Percentiles rank a stretch among this genome's conserved stretches.
Conservation (phyloP, 2,329 filamentous ascomycete genomes). For the Fusarium compactum region DNA sequence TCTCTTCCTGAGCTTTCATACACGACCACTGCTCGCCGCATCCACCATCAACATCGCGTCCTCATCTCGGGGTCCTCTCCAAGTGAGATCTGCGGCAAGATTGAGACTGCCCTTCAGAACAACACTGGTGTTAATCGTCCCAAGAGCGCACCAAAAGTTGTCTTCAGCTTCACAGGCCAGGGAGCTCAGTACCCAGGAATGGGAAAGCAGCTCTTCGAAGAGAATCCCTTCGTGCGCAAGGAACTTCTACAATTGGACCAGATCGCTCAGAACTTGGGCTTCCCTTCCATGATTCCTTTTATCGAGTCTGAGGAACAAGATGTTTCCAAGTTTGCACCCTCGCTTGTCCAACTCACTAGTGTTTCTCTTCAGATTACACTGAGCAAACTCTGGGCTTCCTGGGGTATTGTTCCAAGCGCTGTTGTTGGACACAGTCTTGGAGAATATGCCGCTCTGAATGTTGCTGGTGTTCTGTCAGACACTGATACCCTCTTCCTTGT, state of each 20-base stretch:
- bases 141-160: slow-evolving; percentile 29
- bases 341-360: slow-evolving; percentile 55
- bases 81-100: slow-evolving; percentile 14
- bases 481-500: slow-evolving; percentile 72
- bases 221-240: slow-evolving; percentile 49
- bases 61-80: neutral
- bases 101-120: slow-evolving; percentile 15
- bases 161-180: slow-evolving; percentile 61
- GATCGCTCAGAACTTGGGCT: slow-evolving; percentile 49
- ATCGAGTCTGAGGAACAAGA: slow-evolving; percentile 29
- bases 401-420: slow-evolving; percentile 56
- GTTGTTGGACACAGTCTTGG: slow-evolving; percentile 62
- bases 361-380: slow-evolving; percentile 58
- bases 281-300: slow-evolving; percentile 52
- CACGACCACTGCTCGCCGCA: slow-evolving; percentile 51
- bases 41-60: slow-evolving; percentile 61
- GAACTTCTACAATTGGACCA: slow-evolving; percentile 51
- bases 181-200: slow-evolving; percentile 53
- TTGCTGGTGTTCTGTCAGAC: slow-evolving; percentile 72
- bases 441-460: slow-evolving; percentile 61
- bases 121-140: slow-evolving; percentile 24
- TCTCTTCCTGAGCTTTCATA: slow-evolving; percentile 63
- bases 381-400: slow-evolving; percentile 55
- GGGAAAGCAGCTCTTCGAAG: slow-evolving; percentile 51
- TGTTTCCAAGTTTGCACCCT: slow-evolving; percentile 34